phyloP scores from a whole-genome alignment of 192 early-diverging fungal genomes.

The Fimicolochytrium jonesii region DNA sequence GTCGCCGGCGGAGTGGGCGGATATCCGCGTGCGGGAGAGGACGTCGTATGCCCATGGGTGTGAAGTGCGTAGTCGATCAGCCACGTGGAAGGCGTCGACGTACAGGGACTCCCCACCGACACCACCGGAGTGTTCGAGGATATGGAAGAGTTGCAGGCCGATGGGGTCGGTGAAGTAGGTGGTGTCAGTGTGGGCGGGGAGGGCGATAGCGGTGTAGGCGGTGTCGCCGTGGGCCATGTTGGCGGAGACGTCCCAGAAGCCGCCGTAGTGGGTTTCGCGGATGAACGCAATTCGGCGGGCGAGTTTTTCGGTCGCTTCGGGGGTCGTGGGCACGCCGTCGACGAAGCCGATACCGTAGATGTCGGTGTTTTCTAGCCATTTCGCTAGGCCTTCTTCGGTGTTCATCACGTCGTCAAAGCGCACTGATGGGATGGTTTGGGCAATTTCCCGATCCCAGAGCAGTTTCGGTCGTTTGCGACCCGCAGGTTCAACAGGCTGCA shows the following conservation, averaged over 20 bases:
- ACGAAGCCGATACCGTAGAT: conserved; percentile 73
- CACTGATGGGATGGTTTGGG: conserved; percentile 36
- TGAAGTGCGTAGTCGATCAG: conserved; percentile 51
- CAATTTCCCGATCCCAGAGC: conserved; percentile 43
- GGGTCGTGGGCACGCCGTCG: conserved; percentile 59
- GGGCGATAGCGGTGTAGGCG: conserved; percentile 68
- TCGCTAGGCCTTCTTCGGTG: conserved; percentile 54
- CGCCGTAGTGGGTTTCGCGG: conserved; percentile 74
- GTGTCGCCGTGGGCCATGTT: conserved; percentile 78
- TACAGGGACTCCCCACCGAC: conserved; percentile 70
- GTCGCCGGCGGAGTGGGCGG: conserved; percentile 76
- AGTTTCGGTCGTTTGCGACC: background rate
- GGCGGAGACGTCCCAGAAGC: conserved; percentile 74
- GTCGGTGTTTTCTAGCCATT: conserved; percentile 68
- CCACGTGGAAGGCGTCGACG: conserved; percentile 76
- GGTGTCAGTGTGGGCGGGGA: conserved; percentile 79
- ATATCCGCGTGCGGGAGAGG: conserved; percentile 55
- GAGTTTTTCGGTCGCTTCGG: conserved; percentile 59
- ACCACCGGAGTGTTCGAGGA: conserved; percentile 58
- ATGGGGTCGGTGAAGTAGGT: conserved; percentile 85
- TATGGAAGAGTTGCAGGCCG: conserved; percentile 78
- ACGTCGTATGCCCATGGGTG: conserved; percentile 57
- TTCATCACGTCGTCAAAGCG: conserved; percentile 63
- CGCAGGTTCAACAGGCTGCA: conserved; percentile 15
- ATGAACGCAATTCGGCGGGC: conserved; percentile 66